Evolutionary conservation across 176 grass and related monocot genomes (phyloP), one percentile per base, ranked within the genome.

Genomic region (Oryza glumipatula): DNA sequence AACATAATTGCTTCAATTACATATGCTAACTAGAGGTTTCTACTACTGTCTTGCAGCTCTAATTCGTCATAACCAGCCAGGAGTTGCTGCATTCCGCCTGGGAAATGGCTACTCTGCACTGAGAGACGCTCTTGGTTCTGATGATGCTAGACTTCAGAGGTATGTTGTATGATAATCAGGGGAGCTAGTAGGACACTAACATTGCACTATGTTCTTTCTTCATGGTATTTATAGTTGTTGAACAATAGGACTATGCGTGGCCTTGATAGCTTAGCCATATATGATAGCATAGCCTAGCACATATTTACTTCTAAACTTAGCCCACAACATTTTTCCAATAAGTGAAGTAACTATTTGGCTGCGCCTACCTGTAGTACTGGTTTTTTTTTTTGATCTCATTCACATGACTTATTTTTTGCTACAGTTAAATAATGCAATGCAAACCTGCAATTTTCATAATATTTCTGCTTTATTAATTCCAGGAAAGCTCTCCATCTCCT

Each of bases 401-500:
- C 14, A 9, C 21, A 5, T 14, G 41, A 9, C 13, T 71, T 13
- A 8, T 66, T 11, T 44, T 51, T n/a, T 11, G 0, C 23, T 77
- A 16, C 9, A 6, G 21, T 76, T 39, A 45, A 77, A 45, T 67
- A n/a, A 46, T 65, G 61, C 0, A 46, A 17, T 21, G 28, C 36
- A 41, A 63, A 45, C 5, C 16, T 26, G 38, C 36, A 41, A 63
- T 74, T 11, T 68, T 61, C 16, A 16, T 83, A 21, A 79, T 30
- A 9, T 0, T 79, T 48, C 6, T 70, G 8, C 2, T 87, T 5
- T 48, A 44, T 80, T 80, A 17, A 51, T 79, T 68, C 16, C 91
- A 98, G 96, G 94, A 99, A 96, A 81, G 89, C 94, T 24, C 89
- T 99, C 17, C 94, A 94, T 89, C 88, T 99, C 76, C 80, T 89